A percentile compares a stretch with the other conserved stretches of the same genome.
These are phyloP conservation scores for Ceriops tagal DNA, from an alignment of 345 rosid genomes.

Conservation along the genomic window DNA sequence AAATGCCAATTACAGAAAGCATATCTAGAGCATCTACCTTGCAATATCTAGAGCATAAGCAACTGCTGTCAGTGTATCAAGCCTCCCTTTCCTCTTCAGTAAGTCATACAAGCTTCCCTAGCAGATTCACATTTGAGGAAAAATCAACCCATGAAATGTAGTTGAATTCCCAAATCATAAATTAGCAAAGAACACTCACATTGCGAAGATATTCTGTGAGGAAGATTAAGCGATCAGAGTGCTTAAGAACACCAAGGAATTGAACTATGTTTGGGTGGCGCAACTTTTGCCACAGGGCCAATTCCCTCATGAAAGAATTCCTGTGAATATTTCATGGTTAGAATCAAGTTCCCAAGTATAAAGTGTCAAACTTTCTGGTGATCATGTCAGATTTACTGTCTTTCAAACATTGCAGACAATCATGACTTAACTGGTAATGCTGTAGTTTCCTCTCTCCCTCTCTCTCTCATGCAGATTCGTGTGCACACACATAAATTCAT, in stretches of 20 bases:
- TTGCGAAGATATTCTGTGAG: slow-evolving; percentile 59
- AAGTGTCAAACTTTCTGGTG: slow-evolving; percentile 7
- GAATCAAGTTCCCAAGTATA: slow-evolving; percentile 1
- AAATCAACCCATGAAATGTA: slow-evolving; percentile 13
- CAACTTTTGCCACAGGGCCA: slow-evolving; percentile 60
- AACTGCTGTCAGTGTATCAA: slow-evolving; percentile 48
- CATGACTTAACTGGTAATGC: too few species aligned
- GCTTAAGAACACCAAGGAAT: slow-evolving; percentile 64
- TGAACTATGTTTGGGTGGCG: slow-evolving; percentile 71
- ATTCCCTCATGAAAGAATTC: slow-evolving; percentile 48
- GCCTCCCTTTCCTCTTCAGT: slow-evolving; percentile 48
- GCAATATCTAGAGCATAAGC: slow-evolving; percentile 63
- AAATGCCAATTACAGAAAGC: slow-evolving; percentile 5
- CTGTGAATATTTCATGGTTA: slow-evolving; percentile 20
- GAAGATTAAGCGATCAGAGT: slow-evolving; percentile 52
- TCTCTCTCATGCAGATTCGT: too few species aligned
- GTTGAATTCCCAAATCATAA: background rate
- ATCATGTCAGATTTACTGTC: background rate
- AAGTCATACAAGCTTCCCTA: slow-evolving; percentile 64
- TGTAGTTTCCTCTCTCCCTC: too few species aligned
- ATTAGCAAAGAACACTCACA: slow-evolving; percentile 31
- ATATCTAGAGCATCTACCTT: slow-evolving; percentile 33
- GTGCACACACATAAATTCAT: too few species aligned
- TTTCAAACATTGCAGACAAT: background rate
- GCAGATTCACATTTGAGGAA: slow-evolving; percentile 12